phyloP scores from a whole-genome alignment of 148 eudicot species.

The Vaccinium vitisidaea region DNA sequence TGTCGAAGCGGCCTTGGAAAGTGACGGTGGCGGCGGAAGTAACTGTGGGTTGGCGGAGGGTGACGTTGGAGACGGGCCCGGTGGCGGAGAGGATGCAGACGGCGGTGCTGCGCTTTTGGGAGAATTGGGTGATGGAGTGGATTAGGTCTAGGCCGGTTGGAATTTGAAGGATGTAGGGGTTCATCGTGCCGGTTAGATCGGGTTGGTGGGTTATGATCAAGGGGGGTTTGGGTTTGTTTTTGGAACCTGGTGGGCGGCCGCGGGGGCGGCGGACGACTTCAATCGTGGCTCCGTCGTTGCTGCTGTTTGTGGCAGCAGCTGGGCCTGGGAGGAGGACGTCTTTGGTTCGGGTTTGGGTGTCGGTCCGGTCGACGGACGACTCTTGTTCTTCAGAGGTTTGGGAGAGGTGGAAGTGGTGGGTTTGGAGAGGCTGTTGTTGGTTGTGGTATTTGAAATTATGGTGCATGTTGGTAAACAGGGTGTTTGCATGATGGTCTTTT shows the following conservation, averaged over 20 bases:
- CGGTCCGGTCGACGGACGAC: conserved; percentile 30
- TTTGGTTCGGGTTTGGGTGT: conserved; percentile 8
- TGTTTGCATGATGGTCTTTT: conserved; percentile 10
- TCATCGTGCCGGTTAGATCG: conserved; percentile 54
- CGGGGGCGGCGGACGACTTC: conserved; percentile 60
- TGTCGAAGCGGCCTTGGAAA: conserved; percentile 49
- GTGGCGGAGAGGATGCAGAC: conserved; percentile 43
- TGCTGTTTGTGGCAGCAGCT: neutral
- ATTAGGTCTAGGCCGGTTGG: conserved; percentile 38
- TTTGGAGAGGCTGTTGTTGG: neutral
- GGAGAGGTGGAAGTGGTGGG: conserved; percentile 10
- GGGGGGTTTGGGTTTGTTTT: conserved; percentile 75
- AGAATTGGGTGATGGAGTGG: conserved; percentile 43
- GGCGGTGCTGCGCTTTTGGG: conserved; percentile 37
- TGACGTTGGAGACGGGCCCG: conserved; percentile 44
- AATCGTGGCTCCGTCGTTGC: conserved; percentile 50
- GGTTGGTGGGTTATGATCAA: conserved; percentile 43
- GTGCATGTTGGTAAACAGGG: conserved; percentile 35
- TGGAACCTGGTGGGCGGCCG: conserved; percentile 86
- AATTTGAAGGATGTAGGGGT: conserved; percentile 52
- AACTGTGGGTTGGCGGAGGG: conserved; percentile 34
- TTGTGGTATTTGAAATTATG: conserved; percentile 6
- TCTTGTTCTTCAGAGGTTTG: conserved; percentile 16
- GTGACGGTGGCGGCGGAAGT: conserved; percentile 39
- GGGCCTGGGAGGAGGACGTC: no score